Base-by-base conservation (phyloP, 306 rosid species). In the Ceratonia siliqua region DNA sequence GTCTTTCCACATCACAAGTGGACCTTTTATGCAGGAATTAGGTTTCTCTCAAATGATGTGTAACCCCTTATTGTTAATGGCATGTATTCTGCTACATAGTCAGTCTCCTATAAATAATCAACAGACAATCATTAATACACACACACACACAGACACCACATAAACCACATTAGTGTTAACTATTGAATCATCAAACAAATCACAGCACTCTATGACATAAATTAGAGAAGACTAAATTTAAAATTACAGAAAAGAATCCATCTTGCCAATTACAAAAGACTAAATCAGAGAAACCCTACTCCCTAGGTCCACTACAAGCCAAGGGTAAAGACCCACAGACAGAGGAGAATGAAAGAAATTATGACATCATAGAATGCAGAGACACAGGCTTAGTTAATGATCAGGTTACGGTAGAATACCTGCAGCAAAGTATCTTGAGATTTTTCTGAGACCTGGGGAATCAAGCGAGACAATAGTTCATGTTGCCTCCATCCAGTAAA, bases 401-500 rank as follows among this genome's bases (percentile, higher is more conserved):
- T 45, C 70, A 70, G 21, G 54, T 21, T 59, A 79, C 20, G 38
- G 50, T 22, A 68, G 48, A 67, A 48, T 90, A 92, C 97, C 97
- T 88, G 88, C 20, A 71, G 67, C 80, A 92, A 81, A 43, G 80
- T 52, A 55, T 58, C 83, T 74, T 73, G 86, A 38, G 28, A 61
- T 79, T 83, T 88, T 84, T 88, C 87, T 14, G 89, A 36, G 74
- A 88, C 80, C 21, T n/a, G 89, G 21, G 85, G 73, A 73, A 59
- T 77, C 82, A 92, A 72, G 76, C 92, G 96, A 82, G 93, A 88
- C 65, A 86, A 25, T 20, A 92, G 77, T 73, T 86, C 90, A 17
- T 81, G 84, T 72, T 88, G 93, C 76, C 87, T 86, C 90, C 85
- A 79, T 49, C 89, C 93, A 0, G 89, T 67, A 77, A 92, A 86